Percentiles rank a stretch among this genome's conserved stretches.
phyloP scores from a whole-genome alignment of 2,329 filamentous ascomycete genomes.

The Bipolaris cookei region DNA sequence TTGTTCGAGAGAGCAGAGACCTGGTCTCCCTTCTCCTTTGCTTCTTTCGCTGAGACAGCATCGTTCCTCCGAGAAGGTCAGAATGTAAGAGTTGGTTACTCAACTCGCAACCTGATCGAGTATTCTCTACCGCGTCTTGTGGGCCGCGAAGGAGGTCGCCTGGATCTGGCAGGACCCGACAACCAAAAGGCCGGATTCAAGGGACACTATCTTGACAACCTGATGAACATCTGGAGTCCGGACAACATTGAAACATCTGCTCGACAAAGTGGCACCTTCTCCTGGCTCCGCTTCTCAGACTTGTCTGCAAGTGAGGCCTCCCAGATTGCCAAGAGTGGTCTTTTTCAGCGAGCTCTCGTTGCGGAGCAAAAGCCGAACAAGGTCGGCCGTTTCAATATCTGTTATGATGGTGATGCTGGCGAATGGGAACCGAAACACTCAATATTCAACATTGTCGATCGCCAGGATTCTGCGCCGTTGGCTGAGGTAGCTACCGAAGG shows the following conservation, averaged over 20 bases:
- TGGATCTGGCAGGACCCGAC: slow-evolving; percentile 74
- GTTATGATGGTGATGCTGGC: slow-evolving; percentile 70
- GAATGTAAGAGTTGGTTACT: slow-evolving; percentile 82
- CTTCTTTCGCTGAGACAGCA: slow-evolving; percentile 91
- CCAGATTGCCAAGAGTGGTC: slow-evolving; percentile 68
- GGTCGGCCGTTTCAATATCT: slow-evolving; percentile 69
- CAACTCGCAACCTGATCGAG: slow-evolving; percentile 83
- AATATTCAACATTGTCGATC: slow-evolving; percentile 79
- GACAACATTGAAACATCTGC: slow-evolving; percentile 74
- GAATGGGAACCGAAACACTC: slow-evolving; percentile 75
- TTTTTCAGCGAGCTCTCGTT: slow-evolving; percentile 76
- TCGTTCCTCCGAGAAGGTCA: slow-evolving; percentile 91
- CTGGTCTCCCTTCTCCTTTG: slow-evolving; percentile 80
- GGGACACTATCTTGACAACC: slow-evolving; percentile 74
- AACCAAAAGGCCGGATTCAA: slow-evolving; percentile 81
- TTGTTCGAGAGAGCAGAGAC: slow-evolving; percentile 95
- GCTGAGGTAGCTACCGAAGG: slow-evolving; percentile 75
- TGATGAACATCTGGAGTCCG: slow-evolving; percentile 90
- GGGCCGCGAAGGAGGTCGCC: slow-evolving; percentile 78
- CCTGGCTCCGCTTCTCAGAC: slow-evolving; percentile 88
- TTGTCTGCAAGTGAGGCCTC: slow-evolving; percentile 75
- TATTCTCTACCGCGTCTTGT: slow-evolving; percentile 82
- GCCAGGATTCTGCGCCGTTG: slow-evolving; percentile 69
- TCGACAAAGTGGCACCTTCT: slow-evolving; percentile 72
- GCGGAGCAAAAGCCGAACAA: slow-evolving; percentile 60